Evolutionary conservation across 345 rosid species (phyloP).

Genomic region (Pelargonium nanum): DNA sequence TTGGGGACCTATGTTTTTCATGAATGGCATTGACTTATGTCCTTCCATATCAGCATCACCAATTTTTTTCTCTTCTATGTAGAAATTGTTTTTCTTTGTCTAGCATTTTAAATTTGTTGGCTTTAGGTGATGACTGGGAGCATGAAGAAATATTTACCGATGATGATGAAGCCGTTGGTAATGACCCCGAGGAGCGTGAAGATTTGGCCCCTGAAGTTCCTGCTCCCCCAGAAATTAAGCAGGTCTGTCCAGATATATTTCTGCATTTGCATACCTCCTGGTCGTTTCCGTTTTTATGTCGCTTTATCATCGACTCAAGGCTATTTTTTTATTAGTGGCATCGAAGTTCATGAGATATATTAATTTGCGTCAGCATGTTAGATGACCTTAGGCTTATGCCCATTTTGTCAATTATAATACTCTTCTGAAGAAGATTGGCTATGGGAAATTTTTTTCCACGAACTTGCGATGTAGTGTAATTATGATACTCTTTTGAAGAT

Average conservation of each 20-base stretch:
- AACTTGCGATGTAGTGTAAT: not conserved
- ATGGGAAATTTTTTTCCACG: not conserved
- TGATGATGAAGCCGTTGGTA: conserved; percentile 96
- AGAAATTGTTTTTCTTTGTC: not conserved
- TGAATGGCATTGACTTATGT: not conserved
- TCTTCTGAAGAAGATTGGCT: not conserved
- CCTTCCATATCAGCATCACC: not conserved
- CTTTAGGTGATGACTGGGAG: conserved; percentile 95
- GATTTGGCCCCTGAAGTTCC: conserved; percentile 90
- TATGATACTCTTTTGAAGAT: no score
- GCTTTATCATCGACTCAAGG: not conserved
- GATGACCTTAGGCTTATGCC: not conserved
- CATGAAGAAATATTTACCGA: conserved; percentile 97
- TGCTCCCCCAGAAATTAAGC: conserved; percentile 94
- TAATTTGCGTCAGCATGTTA: not conserved
- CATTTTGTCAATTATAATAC: not conserved
- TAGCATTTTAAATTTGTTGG: conserved; percentile 3
- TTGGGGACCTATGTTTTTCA: not conserved
- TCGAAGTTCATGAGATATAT: not conserved
- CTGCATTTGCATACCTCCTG: not conserved
- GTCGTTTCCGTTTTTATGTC: not conserved
- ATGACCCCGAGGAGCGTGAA: conserved; percentile 85
- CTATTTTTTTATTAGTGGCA: not conserved
- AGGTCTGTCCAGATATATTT: conserved; percentile 30
- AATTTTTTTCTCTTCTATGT: not conserved